Conservation (phyloP, 179 eudicot genomes). For the Amaranthus tricolor region DNA sequence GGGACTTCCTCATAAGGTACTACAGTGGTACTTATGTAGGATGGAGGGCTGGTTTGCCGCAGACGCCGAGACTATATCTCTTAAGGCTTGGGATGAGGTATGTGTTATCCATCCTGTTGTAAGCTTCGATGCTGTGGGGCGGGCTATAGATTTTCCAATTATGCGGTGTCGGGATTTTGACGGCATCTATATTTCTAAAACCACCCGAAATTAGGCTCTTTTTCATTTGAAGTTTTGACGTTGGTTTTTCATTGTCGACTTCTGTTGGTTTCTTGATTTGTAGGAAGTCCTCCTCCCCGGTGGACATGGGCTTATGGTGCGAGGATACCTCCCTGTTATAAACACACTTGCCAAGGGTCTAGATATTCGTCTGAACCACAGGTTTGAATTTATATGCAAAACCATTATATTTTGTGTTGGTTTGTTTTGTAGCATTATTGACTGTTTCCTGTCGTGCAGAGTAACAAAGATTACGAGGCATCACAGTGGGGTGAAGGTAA, state of each 20-base stretch:
- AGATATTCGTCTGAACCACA: constrained; percentile 81
- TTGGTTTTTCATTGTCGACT: constrained; percentile 1
- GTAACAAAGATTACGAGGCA: constrained; percentile 67
- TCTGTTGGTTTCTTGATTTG: constrained; percentile 18
- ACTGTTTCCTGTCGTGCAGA: constrained; percentile 31
- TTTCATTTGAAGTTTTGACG: not conserved
- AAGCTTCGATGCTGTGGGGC: not conserved
- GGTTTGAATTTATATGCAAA: constrained; percentile 35
- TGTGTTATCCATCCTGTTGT: constrained; percentile 1
- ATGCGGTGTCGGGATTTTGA: not conserved
- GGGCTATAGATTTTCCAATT: not conserved
- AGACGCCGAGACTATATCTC: constrained; percentile 94
- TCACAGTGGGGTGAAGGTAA: constrained; percentile 75
- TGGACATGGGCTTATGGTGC: constrained; percentile 98
- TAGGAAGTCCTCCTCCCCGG: constrained; percentile 98
- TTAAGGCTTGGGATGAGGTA: constrained; percentile 94
- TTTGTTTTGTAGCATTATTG: not conserved
- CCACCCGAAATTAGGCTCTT: not conserved
- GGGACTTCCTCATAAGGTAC: constrained; percentile 89
- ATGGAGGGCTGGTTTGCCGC: constrained; percentile 99
- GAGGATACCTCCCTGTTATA: constrained; percentile 90
- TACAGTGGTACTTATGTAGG: constrained; percentile 99
- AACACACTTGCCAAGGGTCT: constrained; percentile 98
- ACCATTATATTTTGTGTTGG: not conserved
- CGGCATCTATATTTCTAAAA: not conserved